Base-by-base conservation (phyloP, 1,284 basidiomycete species). In the Athelia sp. region DNA sequence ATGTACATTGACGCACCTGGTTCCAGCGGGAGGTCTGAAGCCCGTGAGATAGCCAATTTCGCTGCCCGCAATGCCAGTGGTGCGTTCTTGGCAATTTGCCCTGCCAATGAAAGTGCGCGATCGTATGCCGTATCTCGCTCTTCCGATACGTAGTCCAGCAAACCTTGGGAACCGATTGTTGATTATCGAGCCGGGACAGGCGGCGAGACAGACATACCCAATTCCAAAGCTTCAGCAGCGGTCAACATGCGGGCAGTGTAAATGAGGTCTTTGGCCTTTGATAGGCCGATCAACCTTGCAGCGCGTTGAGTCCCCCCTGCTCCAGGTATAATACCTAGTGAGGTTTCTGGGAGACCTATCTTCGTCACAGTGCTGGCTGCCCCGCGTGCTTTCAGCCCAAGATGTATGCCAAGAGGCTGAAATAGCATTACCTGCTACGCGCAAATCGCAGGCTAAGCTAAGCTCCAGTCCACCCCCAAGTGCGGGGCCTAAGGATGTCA, bases 221-320 rank as follows among this genome's bases (percentile, higher is more conserved):
- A 84, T 29, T 85, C 75, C 50, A 82, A 69, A 3, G 93, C 93
- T 61, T 97, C 83, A 1, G 60, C 46, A 0, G 79, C 81, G 13
- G 70, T 71, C 34, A 90, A 61, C 51, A 77, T 67, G 26, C 76
- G 71, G 1, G 81, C 82, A 14, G 84, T 85, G 62, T 84, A 90
- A 47, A 90, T 84, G 24, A 90, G 71, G 59, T 94, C 90, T 66
- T 97, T 98, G 4, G 94, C 87, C 63, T 82, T 87, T 36, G 91
- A 76, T 18, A 84, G 66, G 1, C 95, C 94, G 10, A 98, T 69
- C 18, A 97, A 68, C 40, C 91, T 81, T 1, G 91, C 84, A 17
- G 90, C 78, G 31, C 95, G 79, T 61, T 95, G 93, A 1, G 94
- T 98, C 1, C 93, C 93, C 2, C 93, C 93, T n/a, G 92, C 93